Percentiles rank a stretch among this genome's conserved stretches.
These are phyloP conservation scores for Tribonema minus DNA, from an alignment of 108 stramenopile genomes.

Conservation along the genomic window DNA sequence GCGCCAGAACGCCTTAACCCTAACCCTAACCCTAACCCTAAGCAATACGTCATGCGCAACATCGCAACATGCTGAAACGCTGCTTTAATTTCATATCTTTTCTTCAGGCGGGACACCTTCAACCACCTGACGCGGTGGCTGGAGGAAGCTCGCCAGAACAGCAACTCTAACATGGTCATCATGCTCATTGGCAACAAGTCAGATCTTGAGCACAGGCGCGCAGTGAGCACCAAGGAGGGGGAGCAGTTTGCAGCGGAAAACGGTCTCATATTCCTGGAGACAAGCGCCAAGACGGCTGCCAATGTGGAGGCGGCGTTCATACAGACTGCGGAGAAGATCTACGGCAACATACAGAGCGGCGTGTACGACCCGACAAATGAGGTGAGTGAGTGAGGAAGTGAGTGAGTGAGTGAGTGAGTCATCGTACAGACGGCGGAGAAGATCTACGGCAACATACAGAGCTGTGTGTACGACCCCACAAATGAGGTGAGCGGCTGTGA, in stretches of 20 bases:
- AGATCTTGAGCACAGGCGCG: conserved; percentile 46
- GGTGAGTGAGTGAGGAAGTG: too few relatives aligned
- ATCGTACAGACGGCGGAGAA: conserved; percentile 92
- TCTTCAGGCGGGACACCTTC: conserved; percentile 80
- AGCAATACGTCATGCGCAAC: background rate
- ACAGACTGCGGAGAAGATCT: conserved; percentile 92
- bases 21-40: too few relatives aligned
- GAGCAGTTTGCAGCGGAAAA: conserved; percentile 86
- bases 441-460: conserved; percentile 92
- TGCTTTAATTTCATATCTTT: too few relatives aligned
- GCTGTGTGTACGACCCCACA: conserved; percentile 88
- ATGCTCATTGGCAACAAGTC: conserved; percentile 73
- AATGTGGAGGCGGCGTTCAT: conserved; percentile 98
- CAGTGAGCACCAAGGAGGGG: conserved; percentile 51
- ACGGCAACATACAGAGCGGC: conserved; percentile 88
- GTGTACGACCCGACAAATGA: conserved; percentile 95
- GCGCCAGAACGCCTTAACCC: conserved; percentile 87
- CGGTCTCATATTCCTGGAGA: conserved; percentile 96
- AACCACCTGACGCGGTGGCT: conserved; percentile 94
- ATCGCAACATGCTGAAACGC: too few relatives aligned
- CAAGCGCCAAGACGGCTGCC: conserved; percentile 91
- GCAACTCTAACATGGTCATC: conserved; percentile 95
- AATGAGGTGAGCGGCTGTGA: conserved; percentile 90
- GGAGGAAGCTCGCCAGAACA: conserved; percentile 96
- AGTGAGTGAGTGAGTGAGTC: too few relatives aligned